Base-by-base conservation (phyloP, 208 protist species). In the Phytomonas sp. region DNA sequence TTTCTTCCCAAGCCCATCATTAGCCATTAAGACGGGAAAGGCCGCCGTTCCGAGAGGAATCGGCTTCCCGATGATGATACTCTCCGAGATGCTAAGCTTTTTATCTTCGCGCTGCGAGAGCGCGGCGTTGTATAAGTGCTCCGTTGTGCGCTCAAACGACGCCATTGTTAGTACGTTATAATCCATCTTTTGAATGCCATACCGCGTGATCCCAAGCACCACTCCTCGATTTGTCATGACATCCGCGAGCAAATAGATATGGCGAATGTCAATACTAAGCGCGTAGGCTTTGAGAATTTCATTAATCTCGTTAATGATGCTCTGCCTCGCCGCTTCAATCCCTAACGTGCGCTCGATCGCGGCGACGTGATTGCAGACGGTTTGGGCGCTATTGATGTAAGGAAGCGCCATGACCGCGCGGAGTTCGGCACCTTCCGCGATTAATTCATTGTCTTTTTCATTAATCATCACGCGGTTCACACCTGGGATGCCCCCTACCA, bases 141-240 rank as follows among this genome's bases (percentile, higher is more conserved):
- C 98, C 1, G 92, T 99, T 4, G 99, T 99, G 70, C 96, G 91
- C 88, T 99, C 99, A 77, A 99, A 99, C 32, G 97, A 99, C 23
- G 99, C 99, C 74, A 99, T 94, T 77, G 98, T 99, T 11, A 99
- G 79, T 10, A 99, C 97, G 66, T 89, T 97, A 69, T 99, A 97
- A 76, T 97, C 98, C 95, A 99, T 99, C 85, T 99, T 99, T 52
- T 93, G 80, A 60, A 99, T 98, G 77, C 99, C 99, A 80, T 98
- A 98, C 19, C 99, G 91, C 16, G 98, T 99, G 73, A 99, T 99
- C 68, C 99, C 99, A 0, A 99, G 84, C 56, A 99, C 89, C 34
- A 98, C 85, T 14, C 98, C 98, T 33, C 92, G 98, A 73, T 86
- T 98, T 2, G 98, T 99, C 99, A 99, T 99, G 6, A 99, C 82